Evolutionary conservation across 2,329 filamentous ascomycete species (phyloP), one percentile per base, ranked within the genome.

Genomic region (Ophidiomyces ophidiicola): DNA sequence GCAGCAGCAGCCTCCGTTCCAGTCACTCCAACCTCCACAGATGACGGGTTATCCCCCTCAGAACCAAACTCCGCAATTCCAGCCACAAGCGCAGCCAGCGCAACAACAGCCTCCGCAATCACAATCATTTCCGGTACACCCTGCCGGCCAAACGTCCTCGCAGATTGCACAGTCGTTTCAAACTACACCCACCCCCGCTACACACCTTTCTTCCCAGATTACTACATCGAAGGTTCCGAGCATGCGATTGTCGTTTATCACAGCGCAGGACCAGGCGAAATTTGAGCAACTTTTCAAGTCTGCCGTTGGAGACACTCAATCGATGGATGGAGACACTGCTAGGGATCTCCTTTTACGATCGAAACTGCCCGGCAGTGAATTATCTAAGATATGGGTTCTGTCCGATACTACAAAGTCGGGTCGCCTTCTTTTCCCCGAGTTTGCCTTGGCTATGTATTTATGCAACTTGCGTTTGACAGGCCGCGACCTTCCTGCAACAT

Each of bases 271-370:
- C 57, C 90, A 98, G 62, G 75, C 84, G 54, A 94, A 94, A 64
- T 98, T 98, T 53, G 90, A 98, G 67, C 90, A 90, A 42, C 67
- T 98, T 29, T 98, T 98, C 70, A 94, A 90, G 65, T 93, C 87
- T 40, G 88, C 90, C 10, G 85, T 88, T 24, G 85, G 86, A 23
- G 80, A 86, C 49, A 75, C 72, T 43, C 80, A 87, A 53, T 82
- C 87, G 39, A 76, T 98, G 69, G 85, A 86, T 33, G 90, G 82
- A 60, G 88, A 96, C 47, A 92, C 93, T 63, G 88, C 88, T 18
- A 80, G 82, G 52, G 88, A 96, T 59, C 67, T 98, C 30, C 68
- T 98, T 43, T 57, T 96, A 57, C 78, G 88, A 42, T 96, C 90
- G 10, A 84, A 86, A 56, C 71, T 98, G 30, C 74, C 88, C 42